These are phyloP conservation scores for Neurospora sp. DNA, from an alignment of 495 filamentous ascomycete species.

Conservation along the genomic window DNA sequence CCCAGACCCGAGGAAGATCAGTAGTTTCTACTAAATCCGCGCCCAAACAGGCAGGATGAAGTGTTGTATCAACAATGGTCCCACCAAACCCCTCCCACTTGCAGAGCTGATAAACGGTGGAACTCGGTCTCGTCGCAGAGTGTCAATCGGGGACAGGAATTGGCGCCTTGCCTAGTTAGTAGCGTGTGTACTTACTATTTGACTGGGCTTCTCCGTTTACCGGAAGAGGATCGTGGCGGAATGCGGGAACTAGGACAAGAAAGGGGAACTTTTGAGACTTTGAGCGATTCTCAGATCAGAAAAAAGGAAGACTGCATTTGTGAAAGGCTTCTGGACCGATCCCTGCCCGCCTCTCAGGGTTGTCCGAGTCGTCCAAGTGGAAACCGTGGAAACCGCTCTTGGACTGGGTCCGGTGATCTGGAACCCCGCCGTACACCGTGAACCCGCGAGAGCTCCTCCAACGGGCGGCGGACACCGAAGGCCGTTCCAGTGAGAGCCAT, in stretches of 20 bases:
- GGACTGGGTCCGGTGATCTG: neutral
- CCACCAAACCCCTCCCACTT: neutral
- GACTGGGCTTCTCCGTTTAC: neutral
- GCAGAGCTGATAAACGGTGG: neutral
- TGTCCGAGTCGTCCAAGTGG: neutral
- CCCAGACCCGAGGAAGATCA: neutral
- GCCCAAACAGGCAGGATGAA: neutral
- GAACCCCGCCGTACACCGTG: neutral
- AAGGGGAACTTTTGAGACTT: neutral
- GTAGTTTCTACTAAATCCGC: neutral
- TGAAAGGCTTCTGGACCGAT: neutral
- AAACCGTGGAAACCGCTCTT: neutral
- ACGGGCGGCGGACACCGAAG: neutral
- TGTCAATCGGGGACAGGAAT: neutral
- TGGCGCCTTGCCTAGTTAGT: neutral
- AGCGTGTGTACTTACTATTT: neutral
- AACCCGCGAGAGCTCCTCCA: neutral
- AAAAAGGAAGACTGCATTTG: neutral
- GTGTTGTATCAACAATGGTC: neutral
- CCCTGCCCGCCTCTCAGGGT: neutral
- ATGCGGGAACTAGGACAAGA: neutral
- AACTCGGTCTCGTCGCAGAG: neutral
- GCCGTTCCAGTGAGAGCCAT: neutral
- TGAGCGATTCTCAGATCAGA: neutral
- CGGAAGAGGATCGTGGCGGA: neutral